Base-by-base conservation (phyloP, 2,329 filamentous ascomycete genomes). In the Sporothrix curviconia region DNA sequence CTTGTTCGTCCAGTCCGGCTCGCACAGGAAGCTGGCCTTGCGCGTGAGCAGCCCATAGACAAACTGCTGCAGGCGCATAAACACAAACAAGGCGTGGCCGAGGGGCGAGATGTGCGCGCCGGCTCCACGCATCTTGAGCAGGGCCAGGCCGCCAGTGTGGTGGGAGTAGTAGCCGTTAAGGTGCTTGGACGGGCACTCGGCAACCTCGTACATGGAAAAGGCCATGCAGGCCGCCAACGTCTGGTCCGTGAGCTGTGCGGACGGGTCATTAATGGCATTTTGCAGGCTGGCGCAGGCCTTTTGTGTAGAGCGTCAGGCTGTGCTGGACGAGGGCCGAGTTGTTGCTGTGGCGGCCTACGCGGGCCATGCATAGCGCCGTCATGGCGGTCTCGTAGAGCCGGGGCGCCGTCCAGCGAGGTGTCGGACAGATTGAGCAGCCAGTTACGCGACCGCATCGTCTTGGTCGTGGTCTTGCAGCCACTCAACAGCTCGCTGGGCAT, bases 131-230 rank as follows among this genome's bases (percentile, higher is more conserved):
- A 60, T 56, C 43, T 60, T 46, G 19, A 66, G 56, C 15, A 66
- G 59, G 17, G 58, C 49, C 42, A 66, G 54, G 14, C 58, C 57
- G 17, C 65, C 65, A 3, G 25, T 22, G 32, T 63, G 61, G 52
- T 66, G 65, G 4, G 63, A 57, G 52, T 42, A n/a, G 49, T 63
- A 65, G 14, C 37, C 65, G 39, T 60, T 39, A 2, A 47, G 7
- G 14, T 28, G 58, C 1, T 30, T 37, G 2, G 58, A 46, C 0
- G 65, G 64, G 17, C 63, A 65, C 53, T 65, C 64, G 50, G 56
- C 55, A 19, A 65, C 40, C 58, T 66, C 65, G 58, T 64, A 66
- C 53, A 63, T 37, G 25, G 63, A 49, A 28, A 64, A 56, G 0
- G 62, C 62, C 56, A 63, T 22, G 42, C 58, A 61, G 14, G 64